Percentiles rank a stretch among this genome's conserved stretches.
phyloP scores from a whole-genome alignment of 805 yeast genomes.

The Sporopachydermia lactativora region DNA sequence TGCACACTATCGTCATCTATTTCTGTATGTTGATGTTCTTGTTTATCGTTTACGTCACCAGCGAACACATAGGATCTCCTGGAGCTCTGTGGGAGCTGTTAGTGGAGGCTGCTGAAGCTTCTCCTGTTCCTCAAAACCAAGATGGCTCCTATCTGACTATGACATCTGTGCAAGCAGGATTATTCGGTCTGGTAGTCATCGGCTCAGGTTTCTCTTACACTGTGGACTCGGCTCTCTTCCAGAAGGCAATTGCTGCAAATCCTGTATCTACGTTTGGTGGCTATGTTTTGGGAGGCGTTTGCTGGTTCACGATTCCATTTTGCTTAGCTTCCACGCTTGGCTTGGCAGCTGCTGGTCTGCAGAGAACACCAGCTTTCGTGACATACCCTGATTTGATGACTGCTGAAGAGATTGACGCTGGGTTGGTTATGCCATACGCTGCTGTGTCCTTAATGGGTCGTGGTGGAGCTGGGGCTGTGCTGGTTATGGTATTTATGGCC shows the following conservation, averaged over 20 bases:
- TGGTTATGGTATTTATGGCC: slow-evolving; percentile 78
- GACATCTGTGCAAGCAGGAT: slow-evolving; percentile 40
- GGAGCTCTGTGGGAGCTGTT: slow-evolving; percentile 29
- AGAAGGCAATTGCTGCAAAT: slow-evolving; percentile 29
- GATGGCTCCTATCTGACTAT: slow-evolving; percentile 82
- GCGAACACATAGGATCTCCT: slow-evolving; percentile 30
- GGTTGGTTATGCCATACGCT: slow-evolving; percentile 51
- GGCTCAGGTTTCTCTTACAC: slow-evolving; percentile 25
- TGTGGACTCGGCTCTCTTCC: slow-evolving; percentile 20
- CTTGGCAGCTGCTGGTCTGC: slow-evolving; percentile 34
- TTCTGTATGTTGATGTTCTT: slow-evolving; percentile 21
- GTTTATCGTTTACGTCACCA: slow-evolving; percentile 23
- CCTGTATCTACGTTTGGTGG: slow-evolving; percentile 28
- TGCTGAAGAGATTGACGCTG: slow-evolving; percentile 62
- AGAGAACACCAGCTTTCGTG: slow-evolving; percentile 59
- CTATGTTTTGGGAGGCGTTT: slow-evolving; percentile 30
- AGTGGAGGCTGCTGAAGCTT: slow-evolving; percentile 19
- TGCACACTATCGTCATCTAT: slow-evolving; percentile 32
- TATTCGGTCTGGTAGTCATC: slow-evolving; percentile 17
- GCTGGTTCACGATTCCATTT: slow-evolving; percentile 31
- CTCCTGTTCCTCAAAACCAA: slow-evolving; percentile 55
- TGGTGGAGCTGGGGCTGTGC: slow-evolving; percentile 78
- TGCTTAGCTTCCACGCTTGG: slow-evolving; percentile 23
- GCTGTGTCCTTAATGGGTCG: slow-evolving; percentile 76
- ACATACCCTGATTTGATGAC: slow-evolving; percentile 59